phyloP scores from a whole-genome alignment of 495 filamentous ascomycete genomes.

The Penicillium soppii region DNA sequence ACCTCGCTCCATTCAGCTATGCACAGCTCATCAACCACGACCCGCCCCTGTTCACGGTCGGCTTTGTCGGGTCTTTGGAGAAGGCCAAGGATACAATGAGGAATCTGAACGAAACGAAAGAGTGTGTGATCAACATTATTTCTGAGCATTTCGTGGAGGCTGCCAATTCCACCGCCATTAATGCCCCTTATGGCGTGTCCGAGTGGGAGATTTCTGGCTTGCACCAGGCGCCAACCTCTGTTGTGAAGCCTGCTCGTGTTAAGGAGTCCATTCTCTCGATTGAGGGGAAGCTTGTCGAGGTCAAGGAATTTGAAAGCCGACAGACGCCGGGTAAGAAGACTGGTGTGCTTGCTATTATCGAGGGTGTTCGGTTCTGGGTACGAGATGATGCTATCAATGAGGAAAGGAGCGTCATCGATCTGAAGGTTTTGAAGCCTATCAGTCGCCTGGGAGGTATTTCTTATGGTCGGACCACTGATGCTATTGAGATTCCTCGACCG shows the following conservation, averaged over 20 bases:
- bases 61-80: slow-evolving; percentile 55
- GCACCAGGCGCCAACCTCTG: slow-evolving; percentile 63
- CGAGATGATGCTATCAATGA: slow-evolving; percentile 85
- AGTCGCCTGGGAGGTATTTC: slow-evolving; percentile 80
- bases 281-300: slow-evolving; percentile 73
- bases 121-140: slow-evolving; percentile 85
- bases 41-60: slow-evolving; percentile 84
- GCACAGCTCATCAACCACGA: slow-evolving; percentile 83
- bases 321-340: slow-evolving; percentile 67
- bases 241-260: slow-evolving; percentile 72
- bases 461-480: slow-evolving; percentile 70
- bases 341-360: slow-evolving; percentile 71
- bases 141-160: slow-evolving; percentile 84
- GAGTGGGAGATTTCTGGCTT: slow-evolving; percentile 84
- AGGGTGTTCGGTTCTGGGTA: slow-evolving; percentile 87
- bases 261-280: slow-evolving; percentile 78
- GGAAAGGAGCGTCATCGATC: slow-evolving; percentile 68
- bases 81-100: slow-evolving; percentile 72
- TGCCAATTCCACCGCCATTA: slow-evolving; percentile 75
- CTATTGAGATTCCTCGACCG: slow-evolving; percentile 74
- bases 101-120: slow-evolving; percentile 68
- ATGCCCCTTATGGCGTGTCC: slow-evolving; percentile 72
- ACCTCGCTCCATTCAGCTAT: slow-evolving; percentile 88
- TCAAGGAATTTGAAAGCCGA: slow-evolving; percentile 73
- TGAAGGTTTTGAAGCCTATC: slow-evolving; percentile 69